Base-by-base conservation (phyloP, 768 basidiomycete species). In the Leccinum barrowsii region DNA sequence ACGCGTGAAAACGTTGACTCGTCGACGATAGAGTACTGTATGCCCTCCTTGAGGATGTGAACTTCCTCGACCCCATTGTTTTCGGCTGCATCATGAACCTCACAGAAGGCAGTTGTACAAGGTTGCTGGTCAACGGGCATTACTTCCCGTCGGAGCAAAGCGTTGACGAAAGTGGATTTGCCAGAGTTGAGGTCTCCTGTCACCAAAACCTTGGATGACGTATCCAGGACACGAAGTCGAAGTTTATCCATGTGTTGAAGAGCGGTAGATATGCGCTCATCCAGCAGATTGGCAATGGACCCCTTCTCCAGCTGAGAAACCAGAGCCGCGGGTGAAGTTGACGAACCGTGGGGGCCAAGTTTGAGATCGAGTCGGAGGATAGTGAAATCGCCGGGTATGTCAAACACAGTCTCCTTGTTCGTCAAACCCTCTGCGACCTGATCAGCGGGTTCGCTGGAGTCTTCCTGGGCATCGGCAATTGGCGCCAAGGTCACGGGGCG, bases 91-190 rank as follows among this genome's bases (percentile, higher is more conserved):
- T 95, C 92, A 63, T 92, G 90, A 2, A 99, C 97, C 74, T 98
- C 94, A 74, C 93, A 96, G 70, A 99, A 99, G 30, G 94, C 87
- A 28, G 94, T 94, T 0, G 97, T 99, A 73, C 94, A 92, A 3
- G 97, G 97, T 71, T 98, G 97, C 70, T 99, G 94, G 73, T 99
- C 97, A 59, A 95, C 87, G 7, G 97, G 94, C 89, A 99, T 92
- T 47, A 97, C 86, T 68, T 92, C 85, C 6, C 94, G 82, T 49
- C 94, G 81, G 5, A 99, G 84, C 34, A 99, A 79, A 5, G 96
- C 92, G 69, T 99, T 99, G 70, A 99, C 93, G 70, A 99, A 92
- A 0, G 97, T 98, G 19, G 94, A 97, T 75, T 99, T 99, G 67
- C 97, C 97, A 35, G 97, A 90, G 72, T 99, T 99, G 59, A 99